Evolutionary conservation across 2,329 filamentous ascomycete genomes (phyloP).

Genomic region (Aaosphaeria pasadenensis): DNA sequence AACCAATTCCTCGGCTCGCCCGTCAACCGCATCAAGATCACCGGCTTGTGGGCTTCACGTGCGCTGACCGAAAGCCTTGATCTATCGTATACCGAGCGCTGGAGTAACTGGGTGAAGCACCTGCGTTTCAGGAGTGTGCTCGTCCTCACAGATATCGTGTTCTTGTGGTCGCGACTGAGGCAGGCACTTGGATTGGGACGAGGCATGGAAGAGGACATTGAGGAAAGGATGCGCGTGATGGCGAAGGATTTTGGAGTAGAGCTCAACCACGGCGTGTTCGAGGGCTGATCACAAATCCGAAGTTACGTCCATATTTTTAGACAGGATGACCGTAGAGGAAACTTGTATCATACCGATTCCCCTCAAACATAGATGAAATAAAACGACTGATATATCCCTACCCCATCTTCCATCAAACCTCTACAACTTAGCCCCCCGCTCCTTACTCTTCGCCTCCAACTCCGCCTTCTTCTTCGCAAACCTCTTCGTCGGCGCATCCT

Average conservation of each 20-base stretch:
- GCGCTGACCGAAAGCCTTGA: slow-evolving; percentile 75
- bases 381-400: too few species aligned
- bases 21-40: slow-evolving; percentile 90
- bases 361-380: too few species aligned
- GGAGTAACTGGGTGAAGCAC: slow-evolving; percentile 71
- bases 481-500: slow-evolving; percentile 44
- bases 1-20: slow-evolving; percentile 88
- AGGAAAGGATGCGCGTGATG: slow-evolving; percentile 80
- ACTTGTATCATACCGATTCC: too few species aligned
- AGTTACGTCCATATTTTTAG: too few species aligned
- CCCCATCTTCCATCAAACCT: background rate
- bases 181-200: slow-evolving; percentile 74
- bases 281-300: slow-evolving; percentile 49
- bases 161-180: slow-evolving; percentile 74
- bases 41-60: slow-evolving; percentile 82
- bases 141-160: slow-evolving; percentile 72
- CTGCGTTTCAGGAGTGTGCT: slow-evolving; percentile 78
- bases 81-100: slow-evolving; percentile 59
- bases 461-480: slow-evolving; percentile 42
- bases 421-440: slow-evolving; percentile 20
- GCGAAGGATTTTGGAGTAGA: slow-evolving; percentile 91
- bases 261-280: slow-evolving; percentile 83
- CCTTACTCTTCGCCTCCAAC: slow-evolving; percentile 33
- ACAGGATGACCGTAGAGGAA: too few species aligned
- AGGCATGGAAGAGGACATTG: slow-evolving; percentile 93